Percentiles rank a stretch among this genome's conserved stretches.
These are phyloP conservation scores for Nakataea oryzae DNA, from an alignment of 2,329 filamentous ascomycete genomes.

Conservation along the genomic window DNA sequence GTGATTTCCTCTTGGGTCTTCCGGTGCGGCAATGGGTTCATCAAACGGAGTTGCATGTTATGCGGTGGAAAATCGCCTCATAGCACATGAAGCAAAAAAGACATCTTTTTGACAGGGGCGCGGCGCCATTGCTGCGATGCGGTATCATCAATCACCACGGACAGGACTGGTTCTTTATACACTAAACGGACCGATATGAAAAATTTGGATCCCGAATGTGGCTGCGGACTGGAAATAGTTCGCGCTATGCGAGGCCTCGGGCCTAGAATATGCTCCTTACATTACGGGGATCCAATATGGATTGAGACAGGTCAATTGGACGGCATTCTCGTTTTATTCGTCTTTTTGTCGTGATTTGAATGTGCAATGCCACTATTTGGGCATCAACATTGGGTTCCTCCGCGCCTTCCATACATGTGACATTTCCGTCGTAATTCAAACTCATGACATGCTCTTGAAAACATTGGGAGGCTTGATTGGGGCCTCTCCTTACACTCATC, in stretches of 20 bases:
- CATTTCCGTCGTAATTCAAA: neutral
- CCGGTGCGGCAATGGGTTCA: conserved; percentile 51
- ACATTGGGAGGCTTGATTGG: neutral
- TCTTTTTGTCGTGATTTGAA: neutral
- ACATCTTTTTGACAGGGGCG: conserved; percentile 1
- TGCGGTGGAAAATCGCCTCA: conserved; percentile 28
- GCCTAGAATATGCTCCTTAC: neutral
- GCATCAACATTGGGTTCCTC: neutral
- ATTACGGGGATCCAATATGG: neutral
- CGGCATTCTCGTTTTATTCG: neutral
- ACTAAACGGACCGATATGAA: neutral
- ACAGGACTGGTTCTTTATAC: neutral
- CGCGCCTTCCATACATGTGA: neutral
- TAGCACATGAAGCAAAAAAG: conserved; percentile 4
- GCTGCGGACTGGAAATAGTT: neutral
- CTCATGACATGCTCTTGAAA: neutral
- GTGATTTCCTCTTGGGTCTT: conserved; percentile 44
- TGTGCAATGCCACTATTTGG: neutral
- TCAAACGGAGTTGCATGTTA: conserved; percentile 44
- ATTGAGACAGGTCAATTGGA: neutral
- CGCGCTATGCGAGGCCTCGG: neutral
- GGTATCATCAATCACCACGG: neutral
- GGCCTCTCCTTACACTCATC: neutral
- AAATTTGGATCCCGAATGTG: neutral
- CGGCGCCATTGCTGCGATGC: neutral